phyloP scores from a whole-genome alignment of 305 asterid species.

The Rubia peregrina region DNA sequence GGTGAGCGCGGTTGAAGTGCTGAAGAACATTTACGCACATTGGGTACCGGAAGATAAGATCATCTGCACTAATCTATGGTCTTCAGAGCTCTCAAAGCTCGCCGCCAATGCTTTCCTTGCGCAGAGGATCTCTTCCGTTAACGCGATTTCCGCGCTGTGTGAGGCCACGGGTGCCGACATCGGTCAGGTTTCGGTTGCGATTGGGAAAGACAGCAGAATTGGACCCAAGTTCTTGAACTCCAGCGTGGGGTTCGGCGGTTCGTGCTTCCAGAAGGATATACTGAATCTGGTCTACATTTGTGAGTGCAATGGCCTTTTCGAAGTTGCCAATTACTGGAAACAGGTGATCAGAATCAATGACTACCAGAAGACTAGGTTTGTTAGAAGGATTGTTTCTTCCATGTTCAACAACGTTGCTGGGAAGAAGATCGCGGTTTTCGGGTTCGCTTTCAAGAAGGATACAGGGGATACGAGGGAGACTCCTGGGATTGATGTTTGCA shows the following conservation, averaged over 20 bases:
- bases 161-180: slow-evolving; percentile 7
- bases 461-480: slow-evolving; percentile 7
- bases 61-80: slow-evolving; percentile 11
- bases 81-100: slow-evolving; percentile 7
- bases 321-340: slow-evolving; percentile 5
- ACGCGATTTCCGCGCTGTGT: not conserved
- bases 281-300: slow-evolving; percentile 8
- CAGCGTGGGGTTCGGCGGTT: slow-evolving; percentile 7
- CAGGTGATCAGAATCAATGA: slow-evolving; percentile 10
- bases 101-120: slow-evolving; percentile 10
- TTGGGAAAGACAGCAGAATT: slow-evolving; percentile 9
- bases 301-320: not conserved
- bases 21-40: slow-evolving; percentile 6
- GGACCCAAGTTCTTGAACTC: not conserved
- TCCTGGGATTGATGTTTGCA: slow-evolving; percentile 10
- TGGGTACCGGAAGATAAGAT: slow-evolving; percentile 11
- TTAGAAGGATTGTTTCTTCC: slow-evolving; percentile 1
- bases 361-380: slow-evolving; percentile 7
- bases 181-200: not conserved
- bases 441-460: slow-evolving; percentile 6
- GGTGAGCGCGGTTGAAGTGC: not conserved
- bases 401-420: slow-evolving; percentile 8
- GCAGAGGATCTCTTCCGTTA: slow-evolving; percentile 4
- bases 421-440: slow-evolving; percentile 6
- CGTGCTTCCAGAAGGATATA: slow-evolving; percentile 5